phyloP scores from a whole-genome alignment of 2,329 filamentous ascomycete species.

The Aspergillus sp. region DNA sequence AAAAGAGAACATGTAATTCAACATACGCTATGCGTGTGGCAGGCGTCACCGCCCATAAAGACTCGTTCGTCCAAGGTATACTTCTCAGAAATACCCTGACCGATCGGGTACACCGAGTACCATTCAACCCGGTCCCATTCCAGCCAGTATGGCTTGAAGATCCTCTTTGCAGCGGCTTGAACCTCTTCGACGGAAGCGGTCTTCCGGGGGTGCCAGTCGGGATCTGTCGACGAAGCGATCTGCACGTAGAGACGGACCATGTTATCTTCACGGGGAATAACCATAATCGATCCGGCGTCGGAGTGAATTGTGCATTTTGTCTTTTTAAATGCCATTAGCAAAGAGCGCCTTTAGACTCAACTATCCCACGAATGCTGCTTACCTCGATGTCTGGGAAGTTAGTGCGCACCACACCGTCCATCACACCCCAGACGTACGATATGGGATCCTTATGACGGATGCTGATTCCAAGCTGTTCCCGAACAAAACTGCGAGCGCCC shows the following conservation, averaged over 20 bases:
- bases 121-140: constrained; percentile 58
- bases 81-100: constrained; percentile 56
- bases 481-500: constrained; percentile 53
- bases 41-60: constrained; percentile 58
- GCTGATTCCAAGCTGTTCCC: constrained; percentile 58
- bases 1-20: not conserved
- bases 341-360: not conserved
- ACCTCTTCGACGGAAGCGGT: constrained; percentile 52
- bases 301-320: constrained; percentile 63
- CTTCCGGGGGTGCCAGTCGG: constrained; percentile 54
- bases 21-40: constrained; percentile 51
- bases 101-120: constrained; percentile 60
- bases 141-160: constrained; percentile 52
- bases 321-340: constrained; percentile 21
- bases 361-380: constrained; percentile 6
- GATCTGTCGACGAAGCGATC: constrained; percentile 54
- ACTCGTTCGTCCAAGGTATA: constrained; percentile 58
- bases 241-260: constrained; percentile 47
- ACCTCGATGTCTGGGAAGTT: constrained; percentile 57
- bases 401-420: constrained; percentile 57
- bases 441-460: constrained; percentile 57
- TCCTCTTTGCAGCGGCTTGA: constrained; percentile 49
- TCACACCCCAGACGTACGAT: constrained; percentile 57
- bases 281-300: constrained; percentile 56
- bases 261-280: constrained; percentile 46